Evolutionary conservation across 75 land plant genomes (phyloP), one percentile per base, ranked within the genome.

Genomic region (Cryptomeria japonica): DNA sequence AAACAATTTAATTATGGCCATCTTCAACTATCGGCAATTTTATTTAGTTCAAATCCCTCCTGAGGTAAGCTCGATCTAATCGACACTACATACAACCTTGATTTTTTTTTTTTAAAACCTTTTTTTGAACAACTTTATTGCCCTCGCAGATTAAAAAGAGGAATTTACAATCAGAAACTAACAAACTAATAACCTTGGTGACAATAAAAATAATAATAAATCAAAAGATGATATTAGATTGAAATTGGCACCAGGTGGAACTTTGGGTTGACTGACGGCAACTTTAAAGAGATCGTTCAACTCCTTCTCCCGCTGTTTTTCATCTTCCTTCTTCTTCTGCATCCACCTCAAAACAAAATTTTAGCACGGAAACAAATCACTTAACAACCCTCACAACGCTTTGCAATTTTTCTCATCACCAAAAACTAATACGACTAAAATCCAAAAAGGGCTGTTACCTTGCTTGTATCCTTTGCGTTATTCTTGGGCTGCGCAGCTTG

Each of bases 251-350:
- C 99, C 99, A 85, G 92, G 90, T 42, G 99, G 99, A 73, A 98
- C 99, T 92, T 98, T 98, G 47, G 99, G 99, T 91, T 98, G 99
- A 77, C 94, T 96, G 83, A 97, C 91, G 73, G 99, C 99, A 89
- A 98, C 90, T 87, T 97, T 98, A 89, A 98, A 97, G 53, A 98
- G 92, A 80, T 98, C 99, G 88, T 93, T 97, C 84, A 98, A 91
- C 93, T 98, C 99, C 90, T 95, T 97, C 92, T 98, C 99, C 83
- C 97, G 89, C 41, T 93, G 93, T 85, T 92, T 93, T 89, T 98
- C 99, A 77, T 98, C 99, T 88, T 98, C 99, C 91, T 98, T 98
- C 97, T 98, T 98, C 88, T 98, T 97, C 99, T 98, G 99, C 89
- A 87, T 22, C 47, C 51, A 37, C n/a, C 42, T 86, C 31, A 86